Base-by-base conservation (phyloP, 352 stramenopile species). In the Phytophthora sansomeana region DNA sequence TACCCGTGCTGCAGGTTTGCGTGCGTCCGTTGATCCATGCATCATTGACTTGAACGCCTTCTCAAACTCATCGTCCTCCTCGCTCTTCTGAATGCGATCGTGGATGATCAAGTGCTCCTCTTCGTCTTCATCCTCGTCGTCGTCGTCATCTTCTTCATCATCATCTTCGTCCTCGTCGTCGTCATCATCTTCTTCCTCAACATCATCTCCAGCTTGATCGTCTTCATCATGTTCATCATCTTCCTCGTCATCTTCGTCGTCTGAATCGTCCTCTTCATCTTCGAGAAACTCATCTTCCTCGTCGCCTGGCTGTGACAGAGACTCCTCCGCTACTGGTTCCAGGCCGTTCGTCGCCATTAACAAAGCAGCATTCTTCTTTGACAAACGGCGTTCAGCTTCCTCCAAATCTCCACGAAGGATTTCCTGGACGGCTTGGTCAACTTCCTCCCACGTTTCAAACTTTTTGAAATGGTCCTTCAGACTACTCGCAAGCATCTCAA, bases 101-200 rank as follows among this genome's bases (percentile, higher is more conserved):
- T 92, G 83, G 41, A 92, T 92, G 50, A 99, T 95, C 47, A 97
- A 77, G 33, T 96, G 80, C 61, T 94, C 91, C 43, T 96, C 91
- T 74, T 94, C 87, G 0, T 95, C 85, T 7, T 92, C 87, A 3
- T 87, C 81, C 0, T 88, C 77, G 0, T 93, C 82, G 0, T 91
- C 83, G 0, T 88, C 75, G 0, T 93, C 83, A 1, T 93, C 91
- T 0, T 92, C 78, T 0, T 91, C 81, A 0, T 89, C 83, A 0
- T 89, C 80, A 7, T 92, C 81, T 0, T 87, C 77, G 0, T 90
- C 80, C 0, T 92, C 85, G 5, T 96, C 90, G 0, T 98, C 90
- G 0, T 93, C 89, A 0, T 93, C 81, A 1, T 95, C 84, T 0
- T 92, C 87, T 1, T 81, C 73, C 1, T 77, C 76, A 11, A 47